Evolutionary conservation across 2,329 filamentous ascomycete species (phyloP), one percentile per base, ranked within the genome.

Genomic region (Tolypocladium tundrense): DNA sequence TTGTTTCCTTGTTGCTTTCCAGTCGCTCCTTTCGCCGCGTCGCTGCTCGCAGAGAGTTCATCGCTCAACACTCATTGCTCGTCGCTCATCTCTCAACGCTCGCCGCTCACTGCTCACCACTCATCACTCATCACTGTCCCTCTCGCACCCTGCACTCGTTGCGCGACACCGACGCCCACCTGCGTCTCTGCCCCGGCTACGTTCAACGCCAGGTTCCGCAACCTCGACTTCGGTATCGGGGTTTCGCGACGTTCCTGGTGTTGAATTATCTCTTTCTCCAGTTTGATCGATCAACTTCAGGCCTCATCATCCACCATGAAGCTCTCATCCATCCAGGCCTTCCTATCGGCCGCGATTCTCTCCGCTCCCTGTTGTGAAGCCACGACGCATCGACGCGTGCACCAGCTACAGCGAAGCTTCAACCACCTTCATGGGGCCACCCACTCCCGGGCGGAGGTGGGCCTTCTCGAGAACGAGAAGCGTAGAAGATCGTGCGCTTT

Each of bases 401-500:
- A 72, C 58, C 73, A 75, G 58, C 69, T 72, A 58, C 27, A 33
- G 10, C 74, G 80, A 63, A 72, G 72, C 35, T 67, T 67, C 58
- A 71, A 77, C 60, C 62, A 60, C 55, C 57, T 61, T 51, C 66
- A 70, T 51, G 63, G 61, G 10, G 63, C 65, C 57, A 31, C 41
- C 42, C 55, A 64, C 51, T 56, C 64, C 19, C 57, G 62, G 24
- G 62, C 63, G 35, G 60, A 62, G 54, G 56, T 57, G 42, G 59
- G 59, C 62, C 67, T 56, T 60, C 43, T 84, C 37, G 73, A 78
- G 65, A 85, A 84, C 39, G 73, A 78, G 65, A 85, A 84, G 72
- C 79, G 83, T 63, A 74, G 75, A 41, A 67, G 65, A 73, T 73
- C 77, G 58, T 92, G 89, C 72, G 67, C 77, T 57, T 88, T 92